A percentile compares a stretch with the other conserved stretches of the same genome.
Evolutionary conservation across 2,329 filamentous ascomycete species (phyloP).

Genomic region (Xylaria sp.): DNA sequence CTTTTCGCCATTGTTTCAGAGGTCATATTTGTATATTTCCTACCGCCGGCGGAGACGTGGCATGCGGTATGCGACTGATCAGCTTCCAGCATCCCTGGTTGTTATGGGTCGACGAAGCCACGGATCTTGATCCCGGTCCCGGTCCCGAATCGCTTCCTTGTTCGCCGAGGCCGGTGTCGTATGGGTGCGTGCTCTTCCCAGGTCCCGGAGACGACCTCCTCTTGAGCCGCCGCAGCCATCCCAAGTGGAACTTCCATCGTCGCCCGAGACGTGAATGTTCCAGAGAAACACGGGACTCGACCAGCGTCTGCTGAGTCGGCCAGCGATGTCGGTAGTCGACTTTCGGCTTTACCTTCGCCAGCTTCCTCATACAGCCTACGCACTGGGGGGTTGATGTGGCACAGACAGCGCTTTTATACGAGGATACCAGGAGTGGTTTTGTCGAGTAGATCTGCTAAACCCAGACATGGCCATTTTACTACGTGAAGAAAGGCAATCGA

Average conservation of each 20-base stretch:
- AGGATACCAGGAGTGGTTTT: conserved; percentile 15
- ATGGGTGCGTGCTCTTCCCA: conserved; percentile 48
- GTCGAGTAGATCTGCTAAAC: not conserved
- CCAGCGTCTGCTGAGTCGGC: conserved; percentile 46
- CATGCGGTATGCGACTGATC: conserved; percentile 4
- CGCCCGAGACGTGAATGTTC: conserved; percentile 32
- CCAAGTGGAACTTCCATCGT: conserved; percentile 36
- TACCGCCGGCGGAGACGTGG: conserved; percentile 5
- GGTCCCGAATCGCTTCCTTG: conserved; percentile 9
- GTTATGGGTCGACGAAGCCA: not conserved
- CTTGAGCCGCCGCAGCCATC: conserved; percentile 11
- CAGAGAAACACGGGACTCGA: conserved; percentile 36
- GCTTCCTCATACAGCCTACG: conserved; percentile 24
- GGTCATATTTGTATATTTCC: not conserved
- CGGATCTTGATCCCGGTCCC: not conserved
- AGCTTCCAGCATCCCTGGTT: not conserved
- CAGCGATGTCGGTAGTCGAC: conserved; percentile 47
- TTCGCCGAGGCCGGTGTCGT: conserved; percentile 43
- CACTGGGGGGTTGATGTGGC: not conserved
- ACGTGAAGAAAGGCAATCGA: not conserved
- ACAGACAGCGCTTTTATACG: not conserved
- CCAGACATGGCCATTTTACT: not conserved
- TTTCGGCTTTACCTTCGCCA: conserved; percentile 15
- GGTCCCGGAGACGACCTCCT: conserved; percentile 30
- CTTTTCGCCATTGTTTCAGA: not conserved